Percentiles rank a stretch among this genome's conserved stretches.
These are phyloP conservation scores for Saccharomyces hybrid DNA, from an alignment of 1,139 yeast genomes.

Conservation along the genomic window DNA sequence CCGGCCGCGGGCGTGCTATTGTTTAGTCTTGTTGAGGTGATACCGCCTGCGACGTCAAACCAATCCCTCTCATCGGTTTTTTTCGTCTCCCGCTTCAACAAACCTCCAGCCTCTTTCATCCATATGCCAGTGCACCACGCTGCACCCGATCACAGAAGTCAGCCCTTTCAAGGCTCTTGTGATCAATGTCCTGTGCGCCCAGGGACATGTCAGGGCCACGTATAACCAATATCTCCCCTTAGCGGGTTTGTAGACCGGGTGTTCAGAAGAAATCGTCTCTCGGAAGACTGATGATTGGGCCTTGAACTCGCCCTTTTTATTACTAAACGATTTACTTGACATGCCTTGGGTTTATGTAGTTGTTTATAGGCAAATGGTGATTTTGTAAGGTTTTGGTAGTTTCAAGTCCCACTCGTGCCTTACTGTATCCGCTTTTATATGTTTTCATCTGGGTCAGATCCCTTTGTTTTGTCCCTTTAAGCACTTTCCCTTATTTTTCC, in stretches of 20 bases:
- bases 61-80: conserved; percentile 36
- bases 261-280: conserved; percentile 46
- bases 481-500: background rate
- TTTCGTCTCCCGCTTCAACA: conserved; percentile 28
- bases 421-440: background rate
- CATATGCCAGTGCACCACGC: conserved; percentile 86
- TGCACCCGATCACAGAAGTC: conserved; percentile 47
- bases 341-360: background rate
- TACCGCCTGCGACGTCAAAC: conserved; percentile 21
- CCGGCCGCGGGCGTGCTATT: conserved; percentile 12
- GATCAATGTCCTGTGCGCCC: conserved; percentile 85
- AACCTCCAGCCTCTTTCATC: conserved; percentile 86
- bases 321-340: background rate
- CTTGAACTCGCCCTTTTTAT: conserved; percentile 27
- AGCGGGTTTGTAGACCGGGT: conserved; percentile 63
- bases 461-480: background rate
- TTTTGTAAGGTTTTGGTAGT: background rate
- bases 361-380: background rate
- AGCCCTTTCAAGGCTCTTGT: conserved; percentile 75
- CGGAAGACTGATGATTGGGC: conserved; percentile 42
- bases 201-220: conserved; percentile 86
- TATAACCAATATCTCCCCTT: conserved; percentile 77
- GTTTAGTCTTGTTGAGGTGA: conserved; percentile 13
- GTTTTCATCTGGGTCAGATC: background rate
- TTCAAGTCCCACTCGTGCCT: background rate